Evolutionary conservation across 2,329 filamentous ascomycete genomes (phyloP).

Genomic region (Aureobasidium sp.): DNA sequence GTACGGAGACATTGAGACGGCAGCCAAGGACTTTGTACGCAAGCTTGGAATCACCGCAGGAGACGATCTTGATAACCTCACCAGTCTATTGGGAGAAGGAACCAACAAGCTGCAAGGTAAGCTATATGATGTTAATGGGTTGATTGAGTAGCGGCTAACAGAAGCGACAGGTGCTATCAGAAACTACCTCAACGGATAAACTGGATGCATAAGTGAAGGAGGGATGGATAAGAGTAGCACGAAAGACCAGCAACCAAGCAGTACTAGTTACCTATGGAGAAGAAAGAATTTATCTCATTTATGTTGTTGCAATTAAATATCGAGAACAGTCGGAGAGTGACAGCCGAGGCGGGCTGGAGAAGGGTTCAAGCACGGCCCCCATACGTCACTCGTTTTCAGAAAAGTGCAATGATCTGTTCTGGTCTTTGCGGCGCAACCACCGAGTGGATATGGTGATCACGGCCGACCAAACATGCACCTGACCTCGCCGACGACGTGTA

Average conservation of each 20-base stretch:
- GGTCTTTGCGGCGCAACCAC: not conserved
- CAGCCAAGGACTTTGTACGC: constrained; percentile 91
- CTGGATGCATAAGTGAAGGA: not conserved
- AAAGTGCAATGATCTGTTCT: constrained; percentile 1
- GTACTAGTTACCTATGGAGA: not conserved
- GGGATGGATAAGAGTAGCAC: not conserved
- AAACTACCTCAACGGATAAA: constrained; percentile 26
- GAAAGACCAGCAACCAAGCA: not conserved
- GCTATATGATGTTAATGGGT: not conserved
- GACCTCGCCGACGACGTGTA: constrained; percentile 1
- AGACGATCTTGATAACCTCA: constrained; percentile 89
- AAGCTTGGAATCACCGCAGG: constrained; percentile 93
- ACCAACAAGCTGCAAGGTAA: constrained; percentile 70
- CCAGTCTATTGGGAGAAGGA: constrained; percentile 73
- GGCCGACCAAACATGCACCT: not conserved
- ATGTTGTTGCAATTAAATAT: not conserved
- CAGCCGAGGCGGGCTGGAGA: not conserved
- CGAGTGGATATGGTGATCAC: not conserved
- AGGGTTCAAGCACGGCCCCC: not conserved
- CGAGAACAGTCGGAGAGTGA: not conserved
- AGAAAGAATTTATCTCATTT: not conserved
- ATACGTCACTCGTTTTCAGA: not conserved
- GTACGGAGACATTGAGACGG: constrained; percentile 85
- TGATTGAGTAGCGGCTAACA: not conserved
- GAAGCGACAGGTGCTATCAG: constrained; percentile 21